phyloP scores from a whole-genome alignment of 345 rosid genomes.

The Populus alba region DNA sequence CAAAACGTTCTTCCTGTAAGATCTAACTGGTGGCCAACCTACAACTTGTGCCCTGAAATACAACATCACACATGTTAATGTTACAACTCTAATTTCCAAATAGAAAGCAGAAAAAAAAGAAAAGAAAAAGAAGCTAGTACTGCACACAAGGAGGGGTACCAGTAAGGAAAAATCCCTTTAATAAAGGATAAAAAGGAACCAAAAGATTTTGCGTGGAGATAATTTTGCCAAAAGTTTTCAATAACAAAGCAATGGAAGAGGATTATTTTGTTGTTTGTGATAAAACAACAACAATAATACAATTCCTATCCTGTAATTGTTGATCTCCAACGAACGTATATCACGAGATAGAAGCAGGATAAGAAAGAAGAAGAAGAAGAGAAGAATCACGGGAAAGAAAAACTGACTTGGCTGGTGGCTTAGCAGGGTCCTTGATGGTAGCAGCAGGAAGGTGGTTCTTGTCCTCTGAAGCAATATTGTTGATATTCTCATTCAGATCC shows the following conservation, averaged over 20 bases:
- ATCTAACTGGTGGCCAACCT: slow-evolving; percentile 97
- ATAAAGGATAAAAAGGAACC: neutral
- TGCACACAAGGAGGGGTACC: neutral
- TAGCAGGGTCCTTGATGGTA: slow-evolving; percentile 49
- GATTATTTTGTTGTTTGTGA: neutral
- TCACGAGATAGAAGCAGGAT: neutral
- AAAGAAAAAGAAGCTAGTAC: neutral
- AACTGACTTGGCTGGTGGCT: slow-evolving; percentile 71
- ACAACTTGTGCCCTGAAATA: slow-evolving; percentile 73
- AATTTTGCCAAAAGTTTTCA: neutral
- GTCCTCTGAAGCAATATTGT: slow-evolving; percentile 30
- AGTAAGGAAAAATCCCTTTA: neutral
- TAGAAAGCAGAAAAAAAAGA: no score
- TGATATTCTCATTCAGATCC: slow-evolving; percentile 40
- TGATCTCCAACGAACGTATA: neutral
- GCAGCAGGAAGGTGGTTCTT: slow-evolving; percentile 30
- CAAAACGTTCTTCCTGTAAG: slow-evolving; percentile 85
- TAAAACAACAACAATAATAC: neutral
- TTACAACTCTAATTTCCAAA: neutral
- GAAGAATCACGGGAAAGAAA: neutral
- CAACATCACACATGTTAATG: neutral
- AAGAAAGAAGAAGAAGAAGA: neutral
- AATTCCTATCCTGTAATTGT: neutral
- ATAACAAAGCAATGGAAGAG: neutral
- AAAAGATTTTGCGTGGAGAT: neutral